Base-by-base conservation (phyloP, 371 early-diverging fungal genomes). In the Mucor irregularis region DNA sequence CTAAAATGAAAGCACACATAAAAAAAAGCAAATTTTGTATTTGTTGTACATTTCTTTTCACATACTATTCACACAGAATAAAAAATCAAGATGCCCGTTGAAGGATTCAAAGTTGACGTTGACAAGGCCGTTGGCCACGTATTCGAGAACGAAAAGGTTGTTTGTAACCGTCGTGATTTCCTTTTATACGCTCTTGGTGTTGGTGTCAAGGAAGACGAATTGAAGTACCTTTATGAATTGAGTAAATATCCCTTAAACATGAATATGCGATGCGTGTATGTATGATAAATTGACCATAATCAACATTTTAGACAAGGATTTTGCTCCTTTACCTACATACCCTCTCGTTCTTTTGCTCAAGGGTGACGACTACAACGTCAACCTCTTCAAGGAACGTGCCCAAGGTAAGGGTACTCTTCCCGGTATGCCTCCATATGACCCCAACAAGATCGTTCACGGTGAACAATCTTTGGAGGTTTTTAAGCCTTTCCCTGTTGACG, bases 401-500 rank as follows among this genome's bases (percentile, higher is more conserved):
- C 53, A 58, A 4, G 61, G 59, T 14, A 69, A 71, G 22, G 76
- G 68, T 4, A 51, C 69, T 22, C 49, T 76, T 30, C 83, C 86
- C 22, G 89, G 88, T 35, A 73, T 90, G 58, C 87, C 90, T 21
- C 74, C 75, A 43, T 84, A 77, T 61, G 88, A 91, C 53, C 82
- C 87, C 43, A 87, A 86, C 68, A 76, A 74, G 28, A 81, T 91
- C 30, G 86, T 91, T 0, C 89, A 91, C 55, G 91, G 91, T 38
- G 91, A 89, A 55, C 90, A 88, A 57, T 65, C 74, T 37, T 62
- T 86, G 33, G 82, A 88, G 55, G 60, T 88, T 26, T 54, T 82
- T 40, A 76, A 69, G 8, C 84, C 83, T 7, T 63, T 88, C 52
- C 91, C 91, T 28, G 56, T 62, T 2, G 70, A 77, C 1, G 80